Evolutionary conservation across 2,329 filamentous ascomycete species (phyloP).

Genomic region (Thielaviopsis populi): DNA sequence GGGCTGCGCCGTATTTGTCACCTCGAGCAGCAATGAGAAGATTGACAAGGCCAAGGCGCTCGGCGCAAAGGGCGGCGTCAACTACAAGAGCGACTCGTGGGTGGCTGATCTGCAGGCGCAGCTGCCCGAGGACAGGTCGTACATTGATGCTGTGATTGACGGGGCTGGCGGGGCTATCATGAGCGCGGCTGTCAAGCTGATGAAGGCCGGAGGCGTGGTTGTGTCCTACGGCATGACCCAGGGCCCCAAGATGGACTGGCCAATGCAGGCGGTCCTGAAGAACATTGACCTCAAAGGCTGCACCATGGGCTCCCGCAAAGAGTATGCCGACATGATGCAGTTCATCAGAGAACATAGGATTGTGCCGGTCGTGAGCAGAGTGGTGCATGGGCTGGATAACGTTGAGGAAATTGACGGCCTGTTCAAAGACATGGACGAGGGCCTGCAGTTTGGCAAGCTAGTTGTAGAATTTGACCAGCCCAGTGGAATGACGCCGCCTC

Average conservation of each 20-base stretch:
- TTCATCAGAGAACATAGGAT: constrained; percentile 65
- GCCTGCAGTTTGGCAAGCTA: constrained; percentile 81
- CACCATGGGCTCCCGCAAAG: constrained; percentile 81
- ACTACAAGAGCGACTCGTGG: constrained; percentile 66
- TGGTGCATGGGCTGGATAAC: constrained; percentile 58
- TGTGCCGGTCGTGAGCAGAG: constrained; percentile 60
- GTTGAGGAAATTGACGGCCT: constrained; percentile 63
- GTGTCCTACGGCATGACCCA: constrained; percentile 85
- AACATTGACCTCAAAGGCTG: constrained; percentile 77
- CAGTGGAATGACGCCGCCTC: constrained; percentile 19
- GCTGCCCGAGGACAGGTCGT: constrained; percentile 51
- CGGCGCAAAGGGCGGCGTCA: constrained; percentile 70
- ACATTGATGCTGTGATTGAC: constrained; percentile 72
- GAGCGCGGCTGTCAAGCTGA: constrained; percentile 46
- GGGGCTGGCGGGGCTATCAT: constrained; percentile 80
- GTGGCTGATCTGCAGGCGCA: constrained; percentile 54
- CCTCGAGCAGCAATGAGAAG: constrained; percentile 59
- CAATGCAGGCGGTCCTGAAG: constrained; percentile 68
- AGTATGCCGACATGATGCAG: constrained; percentile 80
- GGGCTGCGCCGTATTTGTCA: constrained; percentile 69
- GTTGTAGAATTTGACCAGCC: constrained; percentile 53
- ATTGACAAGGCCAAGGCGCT: constrained; percentile 54
- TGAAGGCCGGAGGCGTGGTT: constrained; percentile 75
- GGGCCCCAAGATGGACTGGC: constrained; percentile 69
- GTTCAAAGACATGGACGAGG: constrained; percentile 78